These are phyloP conservation scores for Calonectria montana DNA, from an alignment of 2,329 filamentous ascomycete genomes.

Conservation along the genomic window DNA sequence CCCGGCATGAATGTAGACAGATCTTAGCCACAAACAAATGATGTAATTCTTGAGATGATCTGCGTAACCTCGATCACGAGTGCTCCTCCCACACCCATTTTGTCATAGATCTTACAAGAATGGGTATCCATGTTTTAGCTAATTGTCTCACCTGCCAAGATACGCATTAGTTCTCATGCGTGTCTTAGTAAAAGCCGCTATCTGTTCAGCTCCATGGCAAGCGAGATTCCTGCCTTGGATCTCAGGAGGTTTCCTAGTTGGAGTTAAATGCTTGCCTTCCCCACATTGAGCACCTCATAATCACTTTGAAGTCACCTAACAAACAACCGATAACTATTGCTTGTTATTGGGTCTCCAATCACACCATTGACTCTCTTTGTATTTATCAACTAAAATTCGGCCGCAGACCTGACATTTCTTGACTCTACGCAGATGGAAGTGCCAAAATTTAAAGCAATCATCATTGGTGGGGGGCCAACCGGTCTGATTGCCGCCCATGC, in stretches of 20 bases:
- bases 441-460: conserved; percentile 37
- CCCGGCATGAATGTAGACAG: not conserved
- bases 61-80: not conserved
- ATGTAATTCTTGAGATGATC: not conserved
- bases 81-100: not conserved
- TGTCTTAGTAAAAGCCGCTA: not conserved
- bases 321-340: too few species aligned
- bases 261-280: not conserved
- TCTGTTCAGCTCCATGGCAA: not conserved
- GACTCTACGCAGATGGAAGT: not conserved
- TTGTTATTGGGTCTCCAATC: too few species aligned
- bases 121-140: not conserved
- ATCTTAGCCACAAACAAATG: not conserved
- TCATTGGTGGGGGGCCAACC: conserved; percentile 44
- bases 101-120: not conserved
- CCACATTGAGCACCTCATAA: not conserved
- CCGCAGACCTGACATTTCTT: not conserved
- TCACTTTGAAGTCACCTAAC: too few species aligned
- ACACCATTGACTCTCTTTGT: too few species aligned
- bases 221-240: not conserved
- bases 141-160: not conserved
- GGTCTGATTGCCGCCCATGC: conserved; percentile 44
- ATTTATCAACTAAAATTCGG: not conserved
- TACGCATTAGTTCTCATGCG: not conserved
- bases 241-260: not conserved